Percentiles rank a stretch among this genome's conserved stretches.
Conservation (phyloP, 495 filamentous ascomycete genomes). For the Cercophora sp. region DNA sequence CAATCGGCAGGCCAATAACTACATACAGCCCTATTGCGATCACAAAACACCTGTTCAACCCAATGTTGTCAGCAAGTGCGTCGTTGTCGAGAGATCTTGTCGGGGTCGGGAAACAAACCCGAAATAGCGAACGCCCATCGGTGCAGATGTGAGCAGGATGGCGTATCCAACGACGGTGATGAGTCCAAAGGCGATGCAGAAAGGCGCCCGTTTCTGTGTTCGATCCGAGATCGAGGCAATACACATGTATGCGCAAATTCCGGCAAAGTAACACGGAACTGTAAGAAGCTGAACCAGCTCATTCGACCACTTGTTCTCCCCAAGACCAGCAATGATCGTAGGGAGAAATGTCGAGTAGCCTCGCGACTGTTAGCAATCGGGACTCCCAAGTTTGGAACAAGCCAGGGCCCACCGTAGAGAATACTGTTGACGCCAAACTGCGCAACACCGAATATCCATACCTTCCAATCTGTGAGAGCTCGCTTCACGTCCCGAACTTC, state of each 20-base stretch:
- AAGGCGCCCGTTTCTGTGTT: slow-evolving; percentile 57
- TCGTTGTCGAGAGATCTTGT: background rate
- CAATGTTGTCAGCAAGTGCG: slow-evolving; percentile 15
- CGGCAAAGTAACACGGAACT: slow-evolving; percentile 70
- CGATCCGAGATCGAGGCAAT: slow-evolving; percentile 60
- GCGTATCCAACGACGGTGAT: slow-evolving; percentile 67
- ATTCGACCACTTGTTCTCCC: slow-evolving; percentile 54
- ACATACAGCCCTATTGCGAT: slow-evolving; percentile 71
- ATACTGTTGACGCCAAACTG: slow-evolving; percentile 70
- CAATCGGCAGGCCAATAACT: slow-evolving; percentile 62
- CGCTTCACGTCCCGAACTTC: slow-evolving; percentile 44
- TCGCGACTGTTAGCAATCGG: slow-evolving; percentile 12
- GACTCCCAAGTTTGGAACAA: background rate
- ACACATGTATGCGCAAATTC: slow-evolving; percentile 60
- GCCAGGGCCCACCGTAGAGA: slow-evolving; percentile 55
- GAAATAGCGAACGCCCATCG: slow-evolving; percentile 63
- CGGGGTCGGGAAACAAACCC: slow-evolving; percentile 21
- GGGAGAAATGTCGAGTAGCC: slow-evolving; percentile 72
- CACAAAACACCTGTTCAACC: slow-evolving; percentile 55
- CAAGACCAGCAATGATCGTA: slow-evolving; percentile 69
- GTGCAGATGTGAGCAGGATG: slow-evolving; percentile 56
- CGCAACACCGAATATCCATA: slow-evolving; percentile 61
- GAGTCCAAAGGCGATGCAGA: slow-evolving; percentile 51
- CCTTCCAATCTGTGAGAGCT: slow-evolving; percentile 58
- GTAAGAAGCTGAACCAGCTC: slow-evolving; percentile 70